Base-by-base conservation (phyloP, 2,329 filamentous ascomycete species). In the Arachnomyces sp. region DNA sequence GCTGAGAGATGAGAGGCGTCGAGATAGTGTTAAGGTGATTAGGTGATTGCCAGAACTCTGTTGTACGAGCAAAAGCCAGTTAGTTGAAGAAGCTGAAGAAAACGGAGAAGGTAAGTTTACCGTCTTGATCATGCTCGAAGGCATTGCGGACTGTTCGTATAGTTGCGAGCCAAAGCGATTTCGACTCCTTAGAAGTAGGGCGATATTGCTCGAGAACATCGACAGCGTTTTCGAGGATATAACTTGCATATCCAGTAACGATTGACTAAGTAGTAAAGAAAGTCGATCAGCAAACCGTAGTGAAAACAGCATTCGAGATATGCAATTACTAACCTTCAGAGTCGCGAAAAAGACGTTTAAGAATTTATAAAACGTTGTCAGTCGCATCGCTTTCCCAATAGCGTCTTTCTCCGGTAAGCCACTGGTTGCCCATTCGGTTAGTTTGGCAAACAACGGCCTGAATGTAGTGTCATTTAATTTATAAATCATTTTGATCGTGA, bases 401-500 rank as follows among this genome's bases (percentile, higher is more conserved):
- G 59, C 59, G 52, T 87, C 81, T 44, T 73, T 75, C 65, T 81
- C 80, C 13, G 80, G 66, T 33, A 84, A 62, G 0, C 72, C 73
- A 2, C 70, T 67, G 13, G 70, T 72, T 1, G 84, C 76, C 84
- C 89, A 95, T 42, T 94, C 86, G 34, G 93, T 73, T n/a, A 95
- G 69, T 48, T 83, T 78, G 12, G 80, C 75, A 68, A 96, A 98
- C 47, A 98, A 80, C 1, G 92, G 93, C 9, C 89, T 77, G 78
- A 98, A 98, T 0, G 84, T 80, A 1, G 84, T 82, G 58, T 98
- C 92, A 65, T 95, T 96, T 46, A 98, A 77, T 71, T 96, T 96
- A 70, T 94, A 87, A 39, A 95, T 84, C 80, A 95, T 92, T 62
- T 87, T 85, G 44, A 98, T 76, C 0, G 82, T 78, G 9, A 84